phyloP scores from a whole-genome alignment of 257 asterid species.

The Solanum phureja region DNA sequence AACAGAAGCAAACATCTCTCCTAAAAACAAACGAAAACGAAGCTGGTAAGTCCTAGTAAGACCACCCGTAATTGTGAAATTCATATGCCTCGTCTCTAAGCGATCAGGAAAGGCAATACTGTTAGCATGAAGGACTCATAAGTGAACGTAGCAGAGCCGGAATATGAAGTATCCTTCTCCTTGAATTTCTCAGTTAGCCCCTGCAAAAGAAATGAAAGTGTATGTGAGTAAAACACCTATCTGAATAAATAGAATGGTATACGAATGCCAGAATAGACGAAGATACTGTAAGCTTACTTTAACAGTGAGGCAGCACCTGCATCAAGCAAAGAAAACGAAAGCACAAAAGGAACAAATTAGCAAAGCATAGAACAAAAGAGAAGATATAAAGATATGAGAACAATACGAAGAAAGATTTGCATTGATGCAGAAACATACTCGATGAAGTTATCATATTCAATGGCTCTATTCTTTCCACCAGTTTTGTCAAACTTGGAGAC shows the following conservation, averaged over 20 bases:
- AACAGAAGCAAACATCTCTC: background rate
- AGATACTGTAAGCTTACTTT: conserved; percentile 35
- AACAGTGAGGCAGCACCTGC: conserved; percentile 97
- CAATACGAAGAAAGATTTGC: background rate
- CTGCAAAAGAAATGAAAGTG: conserved; percentile 18
- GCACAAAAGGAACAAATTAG: background rate
- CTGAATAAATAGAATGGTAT: background rate
- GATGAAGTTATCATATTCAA: conserved; percentile 91
- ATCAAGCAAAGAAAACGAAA: background rate
- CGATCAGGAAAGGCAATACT: conserved; percentile 75
- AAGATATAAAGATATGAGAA: no score
- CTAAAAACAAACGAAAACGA: background rate
- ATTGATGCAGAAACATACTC: conserved; percentile 44
- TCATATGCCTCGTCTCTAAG: conserved; percentile 20
- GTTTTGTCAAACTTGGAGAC: conserved; percentile 85
- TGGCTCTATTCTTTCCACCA: conserved; percentile 73
- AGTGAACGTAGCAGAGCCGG: conserved; percentile 78
- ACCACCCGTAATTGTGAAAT: background rate
- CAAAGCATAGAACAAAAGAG: background rate
- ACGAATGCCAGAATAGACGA: background rate
- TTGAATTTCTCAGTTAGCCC: conserved; percentile 94
- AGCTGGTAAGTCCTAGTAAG: background rate
- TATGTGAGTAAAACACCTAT: background rate
- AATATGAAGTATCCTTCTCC: conserved; percentile 70
- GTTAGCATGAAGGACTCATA: conserved; percentile 86